A percentile compares a stretch with the other conserved stretches of the same genome.
Evolutionary conservation across 108 stramenopile genomes (phyloP).

Genomic region (Seminavis robusta): DNA sequence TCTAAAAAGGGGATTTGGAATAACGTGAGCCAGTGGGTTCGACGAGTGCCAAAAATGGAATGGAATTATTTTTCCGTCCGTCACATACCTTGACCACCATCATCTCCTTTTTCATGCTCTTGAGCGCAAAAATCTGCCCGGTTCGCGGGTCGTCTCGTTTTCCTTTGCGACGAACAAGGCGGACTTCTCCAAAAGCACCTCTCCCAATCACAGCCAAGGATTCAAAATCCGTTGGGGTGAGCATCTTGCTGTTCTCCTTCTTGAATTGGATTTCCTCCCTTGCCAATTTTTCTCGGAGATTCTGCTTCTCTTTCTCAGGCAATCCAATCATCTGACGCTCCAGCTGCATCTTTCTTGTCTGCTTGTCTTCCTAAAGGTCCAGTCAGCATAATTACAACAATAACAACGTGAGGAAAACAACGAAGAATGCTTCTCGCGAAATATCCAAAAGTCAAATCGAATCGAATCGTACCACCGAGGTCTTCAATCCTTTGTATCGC

Average conservation of each 20-base stretch:
- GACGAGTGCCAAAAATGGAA: too few relatives aligned
- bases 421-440: not conserved
- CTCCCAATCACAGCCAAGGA: conserved; percentile 89
- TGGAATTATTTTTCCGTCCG: too few relatives aligned
- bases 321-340: conserved; percentile 83
- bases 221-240: conserved; percentile 89
- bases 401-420: not conserved
- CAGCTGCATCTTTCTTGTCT: conserved; percentile 77
- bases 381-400: not conserved
- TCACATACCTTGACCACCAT: conserved; percentile 99
- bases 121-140: conserved; percentile 91
- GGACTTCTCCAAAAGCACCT: conserved; percentile 97
- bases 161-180: conserved; percentile 80
- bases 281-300: conserved; percentile 65
- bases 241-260: conserved; percentile 74
- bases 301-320: conserved; percentile 78
- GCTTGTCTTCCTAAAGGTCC: conserved; percentile 73
- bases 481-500: conserved; percentile 73
- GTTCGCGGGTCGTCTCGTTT: conserved; percentile 26
- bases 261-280: conserved; percentile 77
- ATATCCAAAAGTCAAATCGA: not conserved
- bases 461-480: conserved; percentile 57
- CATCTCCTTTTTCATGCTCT: conserved; percentile 99
- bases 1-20: too few relatives aligned
- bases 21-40: too few relatives aligned